Conservation (phyloP, 352 stramenopile genomes). For the Phytophthora lateralis region DNA sequence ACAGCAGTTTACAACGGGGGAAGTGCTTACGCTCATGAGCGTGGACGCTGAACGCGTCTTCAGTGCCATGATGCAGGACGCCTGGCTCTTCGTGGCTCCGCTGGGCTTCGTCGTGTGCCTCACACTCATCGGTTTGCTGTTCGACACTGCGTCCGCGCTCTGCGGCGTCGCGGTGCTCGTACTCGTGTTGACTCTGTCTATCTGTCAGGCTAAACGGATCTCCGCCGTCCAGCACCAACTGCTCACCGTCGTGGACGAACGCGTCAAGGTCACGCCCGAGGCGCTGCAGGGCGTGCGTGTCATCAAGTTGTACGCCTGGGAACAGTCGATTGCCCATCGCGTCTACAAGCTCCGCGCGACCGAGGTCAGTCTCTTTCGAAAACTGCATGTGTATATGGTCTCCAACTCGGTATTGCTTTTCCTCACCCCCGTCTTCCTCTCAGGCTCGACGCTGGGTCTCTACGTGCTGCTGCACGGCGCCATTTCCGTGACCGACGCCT, state of each 20-base stretch:
- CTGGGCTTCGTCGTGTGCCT: slow-evolving; percentile 29
- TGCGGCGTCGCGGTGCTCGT: slow-evolving; percentile 18
- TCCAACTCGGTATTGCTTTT: slow-evolving; percentile 54
- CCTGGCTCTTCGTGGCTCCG: slow-evolving; percentile 31
- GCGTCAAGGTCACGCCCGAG: slow-evolving; percentile 93
- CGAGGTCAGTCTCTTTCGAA: slow-evolving; percentile 52
- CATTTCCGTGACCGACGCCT: slow-evolving; percentile 56
- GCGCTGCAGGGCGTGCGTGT: slow-evolving; percentile 88
- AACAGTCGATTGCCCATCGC: slow-evolving; percentile 47
- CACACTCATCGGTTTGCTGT: slow-evolving; percentile 30
- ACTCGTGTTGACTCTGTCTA: slow-evolving; percentile 24
- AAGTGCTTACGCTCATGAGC: slow-evolving; percentile 40
- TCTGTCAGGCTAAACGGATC: slow-evolving; percentile 7
- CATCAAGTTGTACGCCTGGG: slow-evolving; percentile 93
- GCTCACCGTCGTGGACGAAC: slow-evolving; percentile 49
- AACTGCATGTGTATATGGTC: slow-evolving; percentile 59
- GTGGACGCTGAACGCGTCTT: slow-evolving; percentile 42
- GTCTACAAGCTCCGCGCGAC: slow-evolving; percentile 46
- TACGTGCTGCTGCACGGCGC: slow-evolving; percentile 44
- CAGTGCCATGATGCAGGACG: slow-evolving; percentile 23
- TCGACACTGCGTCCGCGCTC: slow-evolving; percentile 21
- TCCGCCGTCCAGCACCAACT: slow-evolving; percentile 20
- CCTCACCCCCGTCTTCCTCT: slow-evolving; percentile 48
- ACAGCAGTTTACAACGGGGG: slow-evolving; percentile 34
- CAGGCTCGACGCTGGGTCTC: slow-evolving; percentile 45